A percentile compares a stretch with the other conserved stretches of the same genome.
phyloP scores from a whole-genome alignment of 805 yeast genomes.

The Barnettozyma botsteinii region DNA sequence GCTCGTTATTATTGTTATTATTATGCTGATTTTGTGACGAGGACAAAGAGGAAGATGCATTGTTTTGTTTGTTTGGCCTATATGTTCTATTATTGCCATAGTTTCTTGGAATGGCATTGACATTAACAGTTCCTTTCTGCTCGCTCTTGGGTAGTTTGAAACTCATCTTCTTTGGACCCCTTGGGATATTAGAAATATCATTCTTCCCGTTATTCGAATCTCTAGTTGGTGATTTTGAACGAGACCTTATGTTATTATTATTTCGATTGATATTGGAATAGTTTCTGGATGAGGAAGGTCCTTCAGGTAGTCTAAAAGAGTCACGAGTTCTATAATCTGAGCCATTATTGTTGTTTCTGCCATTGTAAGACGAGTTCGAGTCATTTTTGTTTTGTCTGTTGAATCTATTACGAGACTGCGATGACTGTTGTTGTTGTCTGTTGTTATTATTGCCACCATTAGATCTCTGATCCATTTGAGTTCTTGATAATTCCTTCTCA shows the following conservation, averaged over 20 bases:
- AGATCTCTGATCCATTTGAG: no score
- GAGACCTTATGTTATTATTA: slow-evolving; percentile 2
- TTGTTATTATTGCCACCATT: no score
- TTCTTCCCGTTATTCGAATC: no score
- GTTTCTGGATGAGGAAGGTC: neutral
- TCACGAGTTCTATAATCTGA: no score
- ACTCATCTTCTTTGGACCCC: slow-evolving; percentile 18
- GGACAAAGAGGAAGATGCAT: no score
- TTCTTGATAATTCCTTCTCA: no score
- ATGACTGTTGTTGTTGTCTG: no score
- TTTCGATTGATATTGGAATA: neutral
- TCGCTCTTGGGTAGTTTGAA: slow-evolving; percentile 16
- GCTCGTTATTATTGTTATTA: neutral
- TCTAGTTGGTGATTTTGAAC: slow-evolving; percentile 5
- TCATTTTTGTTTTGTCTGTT: neutral
- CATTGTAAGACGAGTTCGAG: neutral
- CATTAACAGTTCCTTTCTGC: neutral
- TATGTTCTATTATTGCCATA: slow-evolving; percentile 6
- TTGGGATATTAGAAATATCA: slow-evolving; percentile 13
- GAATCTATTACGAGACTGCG: no score
- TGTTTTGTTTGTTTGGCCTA: slow-evolving; percentile 1
- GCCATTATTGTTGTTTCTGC: no score
- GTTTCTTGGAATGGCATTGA: neutral
- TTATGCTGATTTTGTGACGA: no score
- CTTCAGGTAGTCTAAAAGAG: neutral